Evolutionary conservation across 2,329 filamentous ascomycete species (phyloP).

Genomic region (Aspergillus sp.): DNA sequence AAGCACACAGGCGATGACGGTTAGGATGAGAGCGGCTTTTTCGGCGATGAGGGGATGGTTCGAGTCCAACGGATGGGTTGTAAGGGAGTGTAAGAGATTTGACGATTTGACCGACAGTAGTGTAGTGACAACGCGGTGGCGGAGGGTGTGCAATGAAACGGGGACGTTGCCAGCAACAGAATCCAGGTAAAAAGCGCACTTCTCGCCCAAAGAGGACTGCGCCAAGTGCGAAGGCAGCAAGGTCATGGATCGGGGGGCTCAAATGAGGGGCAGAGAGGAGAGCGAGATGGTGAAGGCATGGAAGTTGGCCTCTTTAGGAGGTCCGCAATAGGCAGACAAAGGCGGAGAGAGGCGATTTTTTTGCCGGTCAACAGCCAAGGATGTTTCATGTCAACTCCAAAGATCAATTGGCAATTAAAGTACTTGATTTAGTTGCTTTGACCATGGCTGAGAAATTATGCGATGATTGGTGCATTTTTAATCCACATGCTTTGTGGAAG

Average conservation of each 20-base stretch:
- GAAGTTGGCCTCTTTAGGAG: conserved; percentile 6
- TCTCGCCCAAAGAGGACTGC: conserved; percentile 37
- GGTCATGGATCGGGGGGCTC: conserved; percentile 28
- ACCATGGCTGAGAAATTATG: too few relatives aligned
- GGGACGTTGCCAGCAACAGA: conserved; percentile 28
- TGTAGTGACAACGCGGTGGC: conserved; percentile 24
- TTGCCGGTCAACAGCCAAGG: not conserved
- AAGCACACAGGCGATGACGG: conserved; percentile 23
- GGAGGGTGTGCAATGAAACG: conserved; percentile 25
- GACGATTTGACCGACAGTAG: conserved; percentile 16
- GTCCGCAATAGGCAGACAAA: conserved; percentile 4
- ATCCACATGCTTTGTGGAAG: too few relatives aligned
- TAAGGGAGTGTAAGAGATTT: conserved; percentile 16
- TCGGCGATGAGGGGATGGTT: conserved; percentile 1
- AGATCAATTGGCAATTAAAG: too few relatives aligned
- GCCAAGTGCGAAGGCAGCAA: conserved; percentile 31
- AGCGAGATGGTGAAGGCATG: conserved; percentile 12
- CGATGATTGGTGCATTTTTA: too few relatives aligned
- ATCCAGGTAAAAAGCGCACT: conserved; percentile 35
- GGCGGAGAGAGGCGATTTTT: conserved; percentile 10
- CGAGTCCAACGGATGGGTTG: conserved; percentile 14
- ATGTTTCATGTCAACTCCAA: not conserved
- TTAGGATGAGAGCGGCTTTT: conserved; percentile 18
- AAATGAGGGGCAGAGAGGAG: not conserved
- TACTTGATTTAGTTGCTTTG: too few relatives aligned